Percentiles rank a stretch among this genome's conserved stretches.
Evolutionary conservation across 2,329 filamentous ascomycete genomes (phyloP).

Genomic region (Diplocarpon mali): DNA sequence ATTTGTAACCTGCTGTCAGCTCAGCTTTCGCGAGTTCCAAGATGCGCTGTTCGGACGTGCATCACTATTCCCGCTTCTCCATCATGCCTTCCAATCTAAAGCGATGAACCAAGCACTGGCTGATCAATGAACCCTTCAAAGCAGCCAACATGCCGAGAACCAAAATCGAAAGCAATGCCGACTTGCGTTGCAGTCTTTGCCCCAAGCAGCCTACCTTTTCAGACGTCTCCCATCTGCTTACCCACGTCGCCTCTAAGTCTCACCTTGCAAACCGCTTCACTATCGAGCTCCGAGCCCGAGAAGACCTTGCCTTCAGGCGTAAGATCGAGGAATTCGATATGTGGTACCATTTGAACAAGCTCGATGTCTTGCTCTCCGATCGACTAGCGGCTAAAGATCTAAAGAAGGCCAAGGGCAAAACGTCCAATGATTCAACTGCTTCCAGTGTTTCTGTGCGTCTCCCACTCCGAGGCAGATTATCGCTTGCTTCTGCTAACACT

Average conservation of each 20-base stretch:
- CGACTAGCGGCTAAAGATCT: slow-evolving; percentile 66
- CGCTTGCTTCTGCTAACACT: neutral
- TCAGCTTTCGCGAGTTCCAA: too few species aligned
- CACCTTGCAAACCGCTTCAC: slow-evolving; percentile 80
- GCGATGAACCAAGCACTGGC: neutral
- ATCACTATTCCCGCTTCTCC: too few species aligned
- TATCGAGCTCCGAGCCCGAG: slow-evolving; percentile 59
- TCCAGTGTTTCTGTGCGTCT: slow-evolving; percentile 10
- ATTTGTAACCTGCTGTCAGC: too few species aligned
- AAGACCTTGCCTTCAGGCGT: slow-evolving; percentile 52
- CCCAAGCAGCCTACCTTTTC: slow-evolving; percentile 72
- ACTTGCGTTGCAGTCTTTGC: slow-evolving; percentile 74
- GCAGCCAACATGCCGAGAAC: slow-evolving; percentile 16
- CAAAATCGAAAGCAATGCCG: slow-evolving; percentile 33
- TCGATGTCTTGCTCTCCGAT: slow-evolving; percentile 65
- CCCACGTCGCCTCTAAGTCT: slow-evolving; percentile 86
- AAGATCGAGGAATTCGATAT: slow-evolving; percentile 58
- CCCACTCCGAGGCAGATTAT: too few species aligned
- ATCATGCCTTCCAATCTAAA: slow-evolving; percentile 1
- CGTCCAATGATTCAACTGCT: slow-evolving; percentile 1
- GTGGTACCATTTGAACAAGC: slow-evolving; percentile 65
- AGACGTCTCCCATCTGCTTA: slow-evolving; percentile 83
- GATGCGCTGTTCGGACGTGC: neutral
- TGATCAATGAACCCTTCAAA: neutral
- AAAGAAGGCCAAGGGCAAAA: slow-evolving; percentile 37